phyloP scores from a whole-genome alignment of 2,329 filamentous ascomycete species.

The Arthrobotrys sinensis region DNA sequence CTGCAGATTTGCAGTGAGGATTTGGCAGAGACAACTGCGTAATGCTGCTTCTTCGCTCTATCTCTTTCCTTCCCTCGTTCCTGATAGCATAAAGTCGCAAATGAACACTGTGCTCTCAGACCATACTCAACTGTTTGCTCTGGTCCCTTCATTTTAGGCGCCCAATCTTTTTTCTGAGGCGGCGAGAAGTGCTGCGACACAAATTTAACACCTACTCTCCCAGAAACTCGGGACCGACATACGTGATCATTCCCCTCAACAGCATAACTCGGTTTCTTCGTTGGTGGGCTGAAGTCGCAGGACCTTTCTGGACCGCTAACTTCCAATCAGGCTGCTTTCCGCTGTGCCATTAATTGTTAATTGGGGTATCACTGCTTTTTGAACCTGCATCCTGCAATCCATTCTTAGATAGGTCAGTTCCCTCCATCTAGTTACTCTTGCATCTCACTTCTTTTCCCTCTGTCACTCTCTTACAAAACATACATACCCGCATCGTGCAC shows the following conservation, averaged over 20 bases:
- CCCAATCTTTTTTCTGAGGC: slow-evolving; percentile 53
- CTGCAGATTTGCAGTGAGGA: slow-evolving; percentile 41
- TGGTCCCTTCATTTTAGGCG: slow-evolving; percentile 51
- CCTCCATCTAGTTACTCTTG: slow-evolving; percentile 31
- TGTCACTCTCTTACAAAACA: slow-evolving; percentile 38
- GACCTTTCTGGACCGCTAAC: slow-evolving; percentile 23
- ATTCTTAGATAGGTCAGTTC: slow-evolving; percentile 59
- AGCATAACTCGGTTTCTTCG: slow-evolving; percentile 33
- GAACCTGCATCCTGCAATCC: slow-evolving; percentile 50
- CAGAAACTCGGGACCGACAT: slow-evolving; percentile 32
- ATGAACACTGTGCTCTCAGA: slow-evolving; percentile 53
- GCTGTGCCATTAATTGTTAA: slow-evolving; percentile 49
- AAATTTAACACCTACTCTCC: slow-evolving; percentile 52
- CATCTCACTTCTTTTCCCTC: slow-evolving; percentile 39
- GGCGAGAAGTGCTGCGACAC: slow-evolving; percentile 44
- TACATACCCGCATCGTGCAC: slow-evolving; percentile 33
- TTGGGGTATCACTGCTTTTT: slow-evolving; percentile 41
- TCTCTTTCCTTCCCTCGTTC: slow-evolving; percentile 7
- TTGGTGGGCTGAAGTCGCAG: slow-evolving; percentile 52
- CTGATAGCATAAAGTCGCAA: slow-evolving; percentile 53
- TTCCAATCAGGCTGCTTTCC: slow-evolving; percentile 52
- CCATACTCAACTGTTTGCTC: slow-evolving; percentile 50
- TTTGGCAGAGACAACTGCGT: slow-evolving; percentile 27
- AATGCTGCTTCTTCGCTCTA: slow-evolving; percentile 35
- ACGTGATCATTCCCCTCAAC: slow-evolving; percentile 47